Percentiles rank a stretch among this genome's conserved stretches.
Evolutionary conservation across 2,329 filamentous ascomycete species (phyloP).

Genomic region (Thielaviopsis populi): DNA sequence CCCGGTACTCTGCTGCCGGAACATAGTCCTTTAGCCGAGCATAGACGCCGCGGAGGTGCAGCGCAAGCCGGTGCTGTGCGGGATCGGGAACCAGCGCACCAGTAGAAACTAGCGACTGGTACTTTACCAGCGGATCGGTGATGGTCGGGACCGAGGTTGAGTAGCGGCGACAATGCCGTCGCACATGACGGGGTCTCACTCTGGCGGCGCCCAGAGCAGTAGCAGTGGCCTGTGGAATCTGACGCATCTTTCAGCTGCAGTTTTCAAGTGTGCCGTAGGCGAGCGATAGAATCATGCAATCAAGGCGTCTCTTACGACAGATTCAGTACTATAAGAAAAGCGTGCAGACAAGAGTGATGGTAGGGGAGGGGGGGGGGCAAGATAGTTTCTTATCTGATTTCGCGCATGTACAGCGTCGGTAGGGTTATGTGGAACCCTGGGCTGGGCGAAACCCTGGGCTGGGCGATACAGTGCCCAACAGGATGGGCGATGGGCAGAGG

Average conservation of each 20-base stretch:
- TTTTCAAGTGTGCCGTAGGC: too few species aligned
- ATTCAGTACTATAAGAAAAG: too few species aligned
- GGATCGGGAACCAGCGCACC: constrained; percentile 53
- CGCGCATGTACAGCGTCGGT: neutral
- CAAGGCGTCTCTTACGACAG: too few species aligned
- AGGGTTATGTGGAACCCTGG: too few species aligned
- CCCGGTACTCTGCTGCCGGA: constrained; percentile 52
- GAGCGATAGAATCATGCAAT: too few species aligned
- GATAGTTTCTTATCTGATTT: neutral
- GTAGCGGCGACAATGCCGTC: constrained; percentile 20
- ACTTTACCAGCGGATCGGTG: constrained; percentile 62
- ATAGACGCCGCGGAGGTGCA: constrained; percentile 66
- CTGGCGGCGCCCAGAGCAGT: neutral
- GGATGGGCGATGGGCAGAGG: too few species aligned
- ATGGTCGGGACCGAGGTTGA: constrained; percentile 39
- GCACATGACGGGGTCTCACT: neutral
- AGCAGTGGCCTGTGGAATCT: neutral
- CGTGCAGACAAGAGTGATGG: neutral
- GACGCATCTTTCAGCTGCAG: too few species aligned
- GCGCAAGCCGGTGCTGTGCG: constrained; percentile 55
- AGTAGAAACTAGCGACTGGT: constrained; percentile 54
- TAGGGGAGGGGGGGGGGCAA: neutral
- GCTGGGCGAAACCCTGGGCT: too few species aligned
- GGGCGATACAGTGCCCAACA: too few species aligned
- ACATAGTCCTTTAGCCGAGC: constrained; percentile 63